Evolutionary conservation across 768 basidiomycete genomes (phyloP).

Genomic region (Leccinum subtestaceum): DNA sequence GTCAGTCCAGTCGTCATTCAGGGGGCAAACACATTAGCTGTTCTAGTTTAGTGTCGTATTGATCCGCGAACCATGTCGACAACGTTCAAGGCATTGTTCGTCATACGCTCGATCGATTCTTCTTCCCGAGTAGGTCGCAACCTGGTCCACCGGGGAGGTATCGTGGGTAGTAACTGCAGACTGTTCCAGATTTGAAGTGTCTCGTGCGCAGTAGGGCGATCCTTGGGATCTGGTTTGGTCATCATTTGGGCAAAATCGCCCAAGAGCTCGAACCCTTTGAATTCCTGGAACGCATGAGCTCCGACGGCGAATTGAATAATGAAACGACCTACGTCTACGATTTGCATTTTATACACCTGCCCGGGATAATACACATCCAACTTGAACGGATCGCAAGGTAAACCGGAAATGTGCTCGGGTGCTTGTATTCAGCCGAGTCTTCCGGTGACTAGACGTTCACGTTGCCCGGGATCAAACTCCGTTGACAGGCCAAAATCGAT

Average conservation of each 20-base stretch:
- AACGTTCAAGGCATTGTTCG: conserved; percentile 14
- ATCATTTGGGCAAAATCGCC: not conserved
- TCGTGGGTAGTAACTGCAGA: not conserved
- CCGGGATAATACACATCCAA: conserved; percentile 30
- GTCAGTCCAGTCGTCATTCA: not conserved
- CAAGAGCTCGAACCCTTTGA: conserved; percentile 4
- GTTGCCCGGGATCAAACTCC: conserved; percentile 16
- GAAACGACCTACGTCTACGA: conserved; percentile 11
- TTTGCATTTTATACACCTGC: conserved; percentile 19
- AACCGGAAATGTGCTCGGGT: conserved; percentile 20
- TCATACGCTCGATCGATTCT: conserved; percentile 10
- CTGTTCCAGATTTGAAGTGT: conserved; percentile 7
- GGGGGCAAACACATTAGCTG: no score
- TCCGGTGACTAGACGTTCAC: not conserved
- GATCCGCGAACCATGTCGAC: conserved; percentile 13
- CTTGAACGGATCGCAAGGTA: conserved; percentile 31
- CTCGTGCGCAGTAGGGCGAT: conserved; percentile 2
- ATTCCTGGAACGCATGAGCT: not conserved
- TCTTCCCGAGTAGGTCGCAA: conserved; percentile 8
- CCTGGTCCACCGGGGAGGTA: conserved; percentile 9
- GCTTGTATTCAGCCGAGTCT: conserved; percentile 14
- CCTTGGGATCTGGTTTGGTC: conserved; percentile 9
- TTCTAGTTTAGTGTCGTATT: not conserved
- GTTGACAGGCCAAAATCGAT: conserved; percentile 25
- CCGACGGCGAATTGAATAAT: not conserved